Evolutionary conservation across 495 filamentous ascomycete species (phyloP).

Genomic region (Hypoxylon trugodes): DNA sequence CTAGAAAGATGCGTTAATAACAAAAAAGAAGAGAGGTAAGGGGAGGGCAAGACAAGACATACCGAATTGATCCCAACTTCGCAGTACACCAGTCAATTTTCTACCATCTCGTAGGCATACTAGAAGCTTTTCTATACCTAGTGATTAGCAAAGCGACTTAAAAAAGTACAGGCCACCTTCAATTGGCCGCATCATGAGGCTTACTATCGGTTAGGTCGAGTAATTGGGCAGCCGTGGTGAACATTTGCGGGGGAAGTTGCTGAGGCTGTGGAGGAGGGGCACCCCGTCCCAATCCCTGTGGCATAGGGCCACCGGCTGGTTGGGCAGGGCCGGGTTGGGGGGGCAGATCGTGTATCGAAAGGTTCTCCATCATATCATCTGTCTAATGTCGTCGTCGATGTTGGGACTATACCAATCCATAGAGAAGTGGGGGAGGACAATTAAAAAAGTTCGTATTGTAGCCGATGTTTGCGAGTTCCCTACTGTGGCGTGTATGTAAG

Average conservation of each 20-base stretch:
- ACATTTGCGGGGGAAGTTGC: constrained; percentile 87
- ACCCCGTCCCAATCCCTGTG: constrained; percentile 35
- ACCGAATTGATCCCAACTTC: constrained; percentile 99
- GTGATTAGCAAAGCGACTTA: constrained; percentile 19
- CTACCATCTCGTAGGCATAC: constrained; percentile 89
- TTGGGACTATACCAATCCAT: constrained; percentile 28
- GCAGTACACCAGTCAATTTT: constrained; percentile 88
- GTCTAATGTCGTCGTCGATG: constrained; percentile 17
- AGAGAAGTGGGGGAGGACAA: constrained; percentile 4
- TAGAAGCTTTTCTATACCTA: constrained; percentile 82
- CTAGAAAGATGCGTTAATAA: constrained; percentile 54
- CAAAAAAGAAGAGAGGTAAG: background rate
- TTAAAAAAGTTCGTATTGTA: background rate
- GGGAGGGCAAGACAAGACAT: constrained; percentile 45
- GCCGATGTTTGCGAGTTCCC: background rate
- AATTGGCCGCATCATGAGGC: constrained; percentile 40
- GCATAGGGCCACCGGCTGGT: constrained; percentile 25
- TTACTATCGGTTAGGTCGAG: constrained; percentile 96
- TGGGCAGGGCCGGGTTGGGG: constrained; percentile 45
- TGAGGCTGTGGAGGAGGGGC: constrained; percentile 57
- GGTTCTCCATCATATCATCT: constrained; percentile 59
- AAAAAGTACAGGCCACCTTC: background rate
- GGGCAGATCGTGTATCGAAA: constrained; percentile 53
- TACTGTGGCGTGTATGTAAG: background rate
- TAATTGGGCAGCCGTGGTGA: constrained; percentile 94